These are phyloP conservation scores for Arthrobotrys pseudoclavata DNA, from an alignment of 2,329 filamentous ascomycete species.

Conservation along the genomic window DNA sequence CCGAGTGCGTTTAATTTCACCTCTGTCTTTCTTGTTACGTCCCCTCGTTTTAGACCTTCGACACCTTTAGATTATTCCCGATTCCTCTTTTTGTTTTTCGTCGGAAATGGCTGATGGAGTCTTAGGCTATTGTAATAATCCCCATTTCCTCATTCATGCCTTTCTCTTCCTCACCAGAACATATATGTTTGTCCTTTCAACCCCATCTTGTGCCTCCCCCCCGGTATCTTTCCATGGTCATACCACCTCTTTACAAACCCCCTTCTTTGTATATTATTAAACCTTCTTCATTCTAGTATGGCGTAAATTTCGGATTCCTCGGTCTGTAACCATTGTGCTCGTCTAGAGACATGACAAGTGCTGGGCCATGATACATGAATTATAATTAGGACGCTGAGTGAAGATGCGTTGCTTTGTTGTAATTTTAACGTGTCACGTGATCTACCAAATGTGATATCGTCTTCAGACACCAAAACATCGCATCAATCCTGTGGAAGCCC, in stretches of 20 bases:
- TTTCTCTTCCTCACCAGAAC: constrained; percentile 1
- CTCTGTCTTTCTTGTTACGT: constrained; percentile 42
- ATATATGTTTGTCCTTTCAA: constrained; percentile 19
- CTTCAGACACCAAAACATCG: constrained; percentile 57
- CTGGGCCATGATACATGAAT: neutral
- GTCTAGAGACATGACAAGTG: neutral
- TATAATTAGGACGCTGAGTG: no score
- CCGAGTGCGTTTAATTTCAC: constrained; percentile 58
- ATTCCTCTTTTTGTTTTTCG: constrained; percentile 43
- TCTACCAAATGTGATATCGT: constrained; percentile 37
- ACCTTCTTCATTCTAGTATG: constrained; percentile 47
- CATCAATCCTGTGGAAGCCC: constrained; percentile 20
- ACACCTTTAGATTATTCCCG: constrained; percentile 52
- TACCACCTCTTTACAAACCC: constrained; percentile 47
- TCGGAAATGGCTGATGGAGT: constrained; percentile 57
- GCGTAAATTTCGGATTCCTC: neutral
- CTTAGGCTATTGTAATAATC: constrained; percentile 60
- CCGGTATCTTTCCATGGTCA: constrained; percentile 21
- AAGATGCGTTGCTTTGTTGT: neutral
- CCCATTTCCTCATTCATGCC: constrained; percentile 9
- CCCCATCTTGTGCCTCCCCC: constrained; percentile 9
- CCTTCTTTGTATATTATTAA: constrained; percentile 59
- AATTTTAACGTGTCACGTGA: no score
- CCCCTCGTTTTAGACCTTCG: constrained; percentile 53
- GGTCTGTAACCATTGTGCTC: neutral